Percentiles rank a stretch among this genome's conserved stretches.
phyloP scores from a whole-genome alignment of 305 asterid species.

The Rubia balearica region DNA sequence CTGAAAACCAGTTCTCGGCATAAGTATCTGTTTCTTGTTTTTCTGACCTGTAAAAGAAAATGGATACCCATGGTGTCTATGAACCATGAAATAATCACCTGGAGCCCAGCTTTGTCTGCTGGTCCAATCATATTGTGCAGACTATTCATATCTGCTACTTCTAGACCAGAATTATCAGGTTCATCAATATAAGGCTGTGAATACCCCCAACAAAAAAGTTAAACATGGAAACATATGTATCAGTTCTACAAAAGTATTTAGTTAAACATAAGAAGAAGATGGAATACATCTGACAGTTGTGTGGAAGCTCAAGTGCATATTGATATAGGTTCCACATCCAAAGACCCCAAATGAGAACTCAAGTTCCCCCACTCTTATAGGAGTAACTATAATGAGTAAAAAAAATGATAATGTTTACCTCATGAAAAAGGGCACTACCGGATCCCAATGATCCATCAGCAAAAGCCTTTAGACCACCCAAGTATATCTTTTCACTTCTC shows the following conservation, averaged over 20 bases:
- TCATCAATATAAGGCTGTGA: slow-evolving; percentile 73
- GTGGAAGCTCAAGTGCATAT: background rate
- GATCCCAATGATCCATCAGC: slow-evolving; percentile 98
- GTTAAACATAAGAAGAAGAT: background rate
- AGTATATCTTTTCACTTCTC: slow-evolving; percentile 79
- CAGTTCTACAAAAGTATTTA: background rate
- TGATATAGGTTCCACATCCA: background rate
- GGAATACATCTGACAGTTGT: background rate
- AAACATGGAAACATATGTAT: background rate
- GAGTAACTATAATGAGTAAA: background rate
- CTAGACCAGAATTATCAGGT: slow-evolving; percentile 69
- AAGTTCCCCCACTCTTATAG: background rate
- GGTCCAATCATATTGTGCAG: slow-evolving; percentile 59
- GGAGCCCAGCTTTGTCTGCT: slow-evolving; percentile 81
- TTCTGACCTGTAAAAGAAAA: background rate
- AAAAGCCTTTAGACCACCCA: slow-evolving; percentile 89
- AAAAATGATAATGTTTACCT: slow-evolving; percentile 37
- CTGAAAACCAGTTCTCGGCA: slow-evolving; percentile 32
- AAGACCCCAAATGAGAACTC: background rate
- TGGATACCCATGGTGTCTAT: slow-evolving; percentile 11
- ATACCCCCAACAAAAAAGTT: slow-evolving; percentile 10
- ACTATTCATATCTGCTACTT: slow-evolving; percentile 51
- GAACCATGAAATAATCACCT: slow-evolving; percentile 44
- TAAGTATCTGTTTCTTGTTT: background rate
- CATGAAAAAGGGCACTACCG: slow-evolving; percentile 71